Percentiles rank a stretch among this genome's conserved stretches.
phyloP scores from a whole-genome alignment of 345 rosid species.

The Acer campestre region DNA sequence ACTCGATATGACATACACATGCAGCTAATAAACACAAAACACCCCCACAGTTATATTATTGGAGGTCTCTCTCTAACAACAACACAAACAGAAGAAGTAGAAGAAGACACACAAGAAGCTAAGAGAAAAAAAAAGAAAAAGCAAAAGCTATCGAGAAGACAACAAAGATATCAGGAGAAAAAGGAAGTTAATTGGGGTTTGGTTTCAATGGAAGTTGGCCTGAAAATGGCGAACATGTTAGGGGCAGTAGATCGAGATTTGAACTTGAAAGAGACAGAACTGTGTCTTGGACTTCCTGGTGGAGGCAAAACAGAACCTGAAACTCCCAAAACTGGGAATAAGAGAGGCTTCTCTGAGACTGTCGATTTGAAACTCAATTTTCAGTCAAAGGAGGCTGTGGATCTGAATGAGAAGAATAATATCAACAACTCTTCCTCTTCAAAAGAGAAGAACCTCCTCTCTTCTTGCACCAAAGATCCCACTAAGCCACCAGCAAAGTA shows the following conservation, averaged over 20 bases:
- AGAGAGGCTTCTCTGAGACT: conserved; percentile 79
- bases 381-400: conserved; percentile 41
- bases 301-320: conserved; percentile 33
- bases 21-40: conserved; percentile 27
- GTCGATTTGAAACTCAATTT: conserved; percentile 76
- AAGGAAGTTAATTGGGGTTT: neutral
- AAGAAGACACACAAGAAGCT: conserved; percentile 9
- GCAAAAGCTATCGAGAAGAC: conserved; percentile 21
- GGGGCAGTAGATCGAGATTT: conserved; percentile 27
- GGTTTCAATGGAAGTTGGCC: conserved; percentile 19
- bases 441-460: conserved; percentile 40
- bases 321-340: conserved; percentile 45
- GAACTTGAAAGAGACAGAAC: conserved; percentile 68
- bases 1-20: conserved; percentile 40
- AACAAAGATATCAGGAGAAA: conserved; percentile 7
- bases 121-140: neutral
- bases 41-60: conserved; percentile 44
- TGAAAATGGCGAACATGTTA: conserved; percentile 38
- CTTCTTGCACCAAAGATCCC: conserved; percentile 48
- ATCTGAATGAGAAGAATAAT: conserved; percentile 38
- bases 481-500: conserved; percentile 80
- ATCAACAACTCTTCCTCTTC: conserved; percentile 25
- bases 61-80: conserved; percentile 22
- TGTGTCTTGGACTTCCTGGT: conserved; percentile 73
- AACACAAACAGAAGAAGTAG: conserved; percentile 5